Evolutionary conservation across 2,329 filamentous ascomycete genomes (phyloP).

Genomic region (Tolypocladium tundrense): DNA sequence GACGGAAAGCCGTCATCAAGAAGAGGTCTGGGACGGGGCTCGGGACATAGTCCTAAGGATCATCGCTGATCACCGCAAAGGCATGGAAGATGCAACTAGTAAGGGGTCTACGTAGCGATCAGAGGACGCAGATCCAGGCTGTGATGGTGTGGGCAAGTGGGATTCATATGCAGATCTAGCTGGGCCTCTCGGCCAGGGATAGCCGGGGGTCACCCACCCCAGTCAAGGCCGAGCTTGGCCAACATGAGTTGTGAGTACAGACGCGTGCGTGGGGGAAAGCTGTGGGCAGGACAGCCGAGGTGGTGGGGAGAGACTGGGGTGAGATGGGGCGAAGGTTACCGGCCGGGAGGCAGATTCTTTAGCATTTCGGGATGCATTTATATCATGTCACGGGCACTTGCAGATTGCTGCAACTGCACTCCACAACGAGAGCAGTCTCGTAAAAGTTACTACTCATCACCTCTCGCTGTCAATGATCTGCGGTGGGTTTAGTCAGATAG

Average conservation of each 20-base stretch:
- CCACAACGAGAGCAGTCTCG: too few species aligned
- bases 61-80: not conserved
- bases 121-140: not conserved
- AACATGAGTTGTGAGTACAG: not conserved
- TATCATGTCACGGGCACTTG: not conserved
- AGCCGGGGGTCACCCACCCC: not conserved
- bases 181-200: not conserved
- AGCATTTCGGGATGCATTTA: not conserved
- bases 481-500: not conserved
- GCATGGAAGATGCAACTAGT: not conserved
- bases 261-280: not conserved
- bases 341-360: not conserved
- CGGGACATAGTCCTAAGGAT: not conserved
- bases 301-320: not conserved
- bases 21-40: not conserved
- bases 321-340: not conserved
- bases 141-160: not conserved
- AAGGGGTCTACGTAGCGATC: not conserved
- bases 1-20: too few species aligned
- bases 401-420: not conserved
- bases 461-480: not conserved
- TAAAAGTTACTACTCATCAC: too few species aligned
- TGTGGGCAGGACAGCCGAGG: not conserved
- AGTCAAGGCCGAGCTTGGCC: not conserved
- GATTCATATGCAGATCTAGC: not conserved